phyloP scores from a whole-genome alignment of 2,329 filamentous ascomycete genomes.

The Drechslerella stenobrocha region DNA sequence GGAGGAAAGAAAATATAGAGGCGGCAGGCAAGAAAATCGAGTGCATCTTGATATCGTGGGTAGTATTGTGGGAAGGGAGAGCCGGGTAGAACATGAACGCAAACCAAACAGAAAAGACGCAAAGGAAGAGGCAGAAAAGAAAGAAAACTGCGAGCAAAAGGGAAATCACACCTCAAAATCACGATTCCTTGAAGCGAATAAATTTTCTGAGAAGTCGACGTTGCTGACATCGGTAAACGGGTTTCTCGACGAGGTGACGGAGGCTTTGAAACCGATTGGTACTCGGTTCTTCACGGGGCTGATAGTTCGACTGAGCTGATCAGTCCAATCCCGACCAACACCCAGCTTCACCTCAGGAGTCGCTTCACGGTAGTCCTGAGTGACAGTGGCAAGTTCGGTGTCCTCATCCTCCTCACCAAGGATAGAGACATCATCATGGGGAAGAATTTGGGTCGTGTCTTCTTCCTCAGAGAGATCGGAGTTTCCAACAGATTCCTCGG shows the following conservation, averaged over 20 bases:
- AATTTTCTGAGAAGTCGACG: constrained; percentile 41
- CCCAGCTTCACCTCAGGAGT: constrained; percentile 58
- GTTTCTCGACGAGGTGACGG: constrained; percentile 24
- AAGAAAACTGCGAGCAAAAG: constrained; percentile 57
- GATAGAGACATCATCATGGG: constrained; percentile 67
- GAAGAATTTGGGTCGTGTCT: constrained; percentile 43
- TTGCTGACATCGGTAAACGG: constrained; percentile 46
- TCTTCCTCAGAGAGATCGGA: constrained; percentile 43
- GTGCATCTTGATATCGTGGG: not conserved
- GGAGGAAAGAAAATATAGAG: not conserved
- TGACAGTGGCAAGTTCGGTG: constrained; percentile 53
- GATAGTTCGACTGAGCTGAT: constrained; percentile 89
- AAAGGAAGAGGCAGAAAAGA: too few relatives aligned
- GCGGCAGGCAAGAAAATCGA: not conserved
- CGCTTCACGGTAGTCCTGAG: constrained; percentile 60
- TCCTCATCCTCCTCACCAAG: constrained; percentile 61
- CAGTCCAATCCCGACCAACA: constrained; percentile 83
- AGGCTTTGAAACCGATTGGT: constrained; percentile 40
- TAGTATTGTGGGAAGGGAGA: constrained; percentile 20
- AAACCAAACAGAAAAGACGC: constrained; percentile 47
- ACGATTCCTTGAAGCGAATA: constrained; percentile 59
- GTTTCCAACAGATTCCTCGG: constrained; percentile 35
- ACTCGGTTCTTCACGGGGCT: constrained; percentile 73
- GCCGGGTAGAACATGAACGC: constrained; percentile 62
- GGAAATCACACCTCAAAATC: constrained; percentile 84